Conservation (phyloP, 1,284 basidiomycete genomes). For the Amylostereum chailletii region DNA sequence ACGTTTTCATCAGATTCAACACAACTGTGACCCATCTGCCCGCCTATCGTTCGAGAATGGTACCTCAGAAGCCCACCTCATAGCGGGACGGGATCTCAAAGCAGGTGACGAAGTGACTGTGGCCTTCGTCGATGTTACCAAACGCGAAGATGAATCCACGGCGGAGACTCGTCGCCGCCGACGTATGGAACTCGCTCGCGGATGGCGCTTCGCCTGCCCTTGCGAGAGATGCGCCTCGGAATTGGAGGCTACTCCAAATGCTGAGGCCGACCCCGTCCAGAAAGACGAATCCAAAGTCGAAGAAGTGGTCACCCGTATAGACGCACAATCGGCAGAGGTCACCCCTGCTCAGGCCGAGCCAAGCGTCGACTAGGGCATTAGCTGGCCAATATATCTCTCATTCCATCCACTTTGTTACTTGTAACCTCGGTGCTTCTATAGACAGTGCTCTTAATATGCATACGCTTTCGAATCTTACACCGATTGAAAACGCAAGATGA, state of each 20-base stretch:
- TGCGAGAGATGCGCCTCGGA: conserved; percentile 60
- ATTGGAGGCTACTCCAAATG: conserved; percentile 14
- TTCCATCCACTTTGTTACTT: too few relatives aligned
- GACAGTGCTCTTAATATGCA: too few relatives aligned
- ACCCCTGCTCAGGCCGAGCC: too few relatives aligned
- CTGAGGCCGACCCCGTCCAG: conserved; percentile 24
- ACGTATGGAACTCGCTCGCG: conserved; percentile 64
- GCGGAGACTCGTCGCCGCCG: conserved; percentile 52
- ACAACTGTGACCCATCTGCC: conserved; percentile 64
- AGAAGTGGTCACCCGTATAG: conserved; percentile 31
- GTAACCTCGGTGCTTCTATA: too few relatives aligned
- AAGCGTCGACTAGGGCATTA: too few relatives aligned
- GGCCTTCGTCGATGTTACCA: conserved; percentile 61
- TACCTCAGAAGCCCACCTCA: conserved; percentile 55
- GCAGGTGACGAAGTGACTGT: conserved; percentile 68
- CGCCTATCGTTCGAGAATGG: conserved; percentile 53
- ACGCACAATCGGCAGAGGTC: conserved; percentile 9
- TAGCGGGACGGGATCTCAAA: conserved; percentile 56
- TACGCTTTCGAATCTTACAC: too few relatives aligned
- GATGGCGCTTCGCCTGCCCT: conserved; percentile 70
- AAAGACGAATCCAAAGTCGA: conserved; percentile 55
- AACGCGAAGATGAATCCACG: conserved; percentile 40
- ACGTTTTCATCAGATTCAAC: conserved; percentile 34
- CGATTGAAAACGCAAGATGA: too few relatives aligned
- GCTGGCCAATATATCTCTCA: too few relatives aligned